Base-by-base conservation (phyloP, 345 rosid species). In the Brassica rapa region DNA sequence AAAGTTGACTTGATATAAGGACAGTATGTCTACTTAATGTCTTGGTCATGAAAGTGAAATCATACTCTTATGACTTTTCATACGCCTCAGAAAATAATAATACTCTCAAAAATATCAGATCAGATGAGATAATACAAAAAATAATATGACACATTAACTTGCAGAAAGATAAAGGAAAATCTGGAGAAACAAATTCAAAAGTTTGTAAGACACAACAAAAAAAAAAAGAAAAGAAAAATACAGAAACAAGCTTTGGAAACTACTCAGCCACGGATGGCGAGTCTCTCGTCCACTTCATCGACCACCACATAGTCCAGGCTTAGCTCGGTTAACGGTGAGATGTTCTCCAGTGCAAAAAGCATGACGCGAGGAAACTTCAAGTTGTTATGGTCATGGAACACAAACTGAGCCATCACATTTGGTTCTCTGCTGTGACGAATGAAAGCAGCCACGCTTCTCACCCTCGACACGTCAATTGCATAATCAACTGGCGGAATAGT, bases 371-470 rank as follows among this genome's bases (percentile, higher is more conserved):
- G 98, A 74, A 88, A 90, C 90, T 84, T 87, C 82, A 92, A 62
- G 71, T 91, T 88, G 57, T 85, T 91, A 71, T 92, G 98, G 76
- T 94, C 95, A 74, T 87, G 78, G 60, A 92, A 72, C 15, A 94
- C 94, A 81, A 70, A 83, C 80, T 94, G 98, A 72, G 89, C 93
- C 83, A 94, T 64, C 71, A 91, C 89, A 71, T 94, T 94, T 2
- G 98, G 98, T 68, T 84, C 82, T 30, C 85, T 71, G 78, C 95
- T 89, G 66, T 94, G 95, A 74, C 97, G 89, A 49, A 94, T 86
- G 81, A 92, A 94, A 67, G 90, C 89, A 51, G 98, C 97, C 77
- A 89, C 90, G 74, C 91, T 94, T 85, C 98, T 88, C 90, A 89
- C 81, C 83, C 76, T 88, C 1, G 98, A 91, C 37, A 92, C 93